These are phyloP conservation scores for Nitzschia inconspicua DNA, from an alignment of 108 stramenopile species.

Conservation along the genomic window DNA sequence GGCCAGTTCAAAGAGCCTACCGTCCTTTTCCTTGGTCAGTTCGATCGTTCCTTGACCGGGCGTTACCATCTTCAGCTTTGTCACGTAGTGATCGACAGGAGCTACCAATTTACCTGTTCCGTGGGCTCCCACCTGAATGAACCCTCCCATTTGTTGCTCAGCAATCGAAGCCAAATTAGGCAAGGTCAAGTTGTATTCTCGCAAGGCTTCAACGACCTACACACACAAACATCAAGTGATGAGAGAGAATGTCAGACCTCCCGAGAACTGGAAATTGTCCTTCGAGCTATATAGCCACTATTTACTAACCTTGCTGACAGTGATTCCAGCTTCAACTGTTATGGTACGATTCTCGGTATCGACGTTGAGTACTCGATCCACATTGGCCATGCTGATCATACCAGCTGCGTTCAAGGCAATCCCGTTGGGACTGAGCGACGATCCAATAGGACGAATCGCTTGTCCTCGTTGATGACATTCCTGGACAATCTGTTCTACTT, in stretches of 20 bases:
- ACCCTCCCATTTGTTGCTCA: constrained; percentile 97
- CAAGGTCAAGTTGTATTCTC: constrained; percentile 82
- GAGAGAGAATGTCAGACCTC: too few species aligned
- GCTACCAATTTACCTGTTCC: constrained; percentile 93
- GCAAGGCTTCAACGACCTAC: constrained; percentile 57
- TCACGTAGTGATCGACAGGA: constrained; percentile 94
- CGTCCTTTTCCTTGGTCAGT: constrained; percentile 63
- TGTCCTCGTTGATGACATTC: constrained; percentile 51
- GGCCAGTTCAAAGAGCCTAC: constrained; percentile 75
- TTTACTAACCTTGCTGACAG: constrained; percentile 66
- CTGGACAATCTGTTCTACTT: constrained; percentile 55
- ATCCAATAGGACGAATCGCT: constrained; percentile 87
- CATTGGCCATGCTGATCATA: constrained; percentile 82
- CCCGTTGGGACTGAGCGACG: constrained; percentile 95
- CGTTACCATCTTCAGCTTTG: constrained; percentile 84
- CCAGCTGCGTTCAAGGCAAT: constrained; percentile 73
- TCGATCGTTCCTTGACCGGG: constrained; percentile 78
- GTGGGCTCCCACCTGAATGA: constrained; percentile 93
- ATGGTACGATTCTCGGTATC: constrained; percentile 77
- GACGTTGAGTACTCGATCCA: constrained; percentile 81
- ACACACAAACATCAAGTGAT: constrained; percentile 36
- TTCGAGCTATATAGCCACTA: constrained; percentile 46
- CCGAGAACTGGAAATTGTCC: constrained; percentile 77
- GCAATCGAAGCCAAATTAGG: constrained; percentile 95
- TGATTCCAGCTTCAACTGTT: constrained; percentile 91